Percentiles rank a stretch among this genome's conserved stretches.
phyloP scores from a whole-genome alignment of 2,329 filamentous ascomycete species.

The Phaeophleospora eucalypticola region DNA sequence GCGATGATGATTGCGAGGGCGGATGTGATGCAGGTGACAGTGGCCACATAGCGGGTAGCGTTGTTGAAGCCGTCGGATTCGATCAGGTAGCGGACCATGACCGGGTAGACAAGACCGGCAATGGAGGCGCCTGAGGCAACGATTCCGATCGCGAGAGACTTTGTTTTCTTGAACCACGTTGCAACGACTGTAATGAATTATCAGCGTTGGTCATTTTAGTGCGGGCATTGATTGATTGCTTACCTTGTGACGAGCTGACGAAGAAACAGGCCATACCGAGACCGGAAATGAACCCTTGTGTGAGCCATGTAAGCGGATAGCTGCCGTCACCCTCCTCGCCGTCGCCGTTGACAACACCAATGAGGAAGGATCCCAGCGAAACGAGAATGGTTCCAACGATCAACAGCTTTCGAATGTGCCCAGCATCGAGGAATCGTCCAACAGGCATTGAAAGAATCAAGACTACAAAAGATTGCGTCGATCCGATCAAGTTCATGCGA shows the following conservation, averaged over 20 bases:
- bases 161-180: conserved; percentile 47
- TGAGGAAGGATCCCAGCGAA: conserved; percentile 43
- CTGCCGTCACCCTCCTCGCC: conserved; percentile 34
- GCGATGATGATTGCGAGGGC: conserved; percentile 42
- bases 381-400: conserved; percentile 41
- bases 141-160: conserved; percentile 47
- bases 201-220: too few species aligned
- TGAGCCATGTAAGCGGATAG: conserved; percentile 44
- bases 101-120: conserved; percentile 40
- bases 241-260: conserved; percentile 49
- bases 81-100: conserved; percentile 45
- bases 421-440: conserved; percentile 49
- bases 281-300: conserved; percentile 46
- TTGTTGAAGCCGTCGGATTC: conserved; percentile 42
- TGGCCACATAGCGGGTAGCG: conserved; percentile 41
- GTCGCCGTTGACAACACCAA: conserved; percentile 41
- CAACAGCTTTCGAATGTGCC: conserved; percentile 39
- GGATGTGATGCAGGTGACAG: conserved; percentile 39
- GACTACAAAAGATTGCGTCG: conserved; percentile 46
- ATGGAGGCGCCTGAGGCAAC: conserved; percentile 50
- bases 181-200: conserved; percentile 40
- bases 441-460: conserved; percentile 43
- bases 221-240: too few species aligned
- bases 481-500: conserved; percentile 46
- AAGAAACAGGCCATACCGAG: conserved; percentile 53